Evolutionary conservation across 2,329 filamentous ascomycete species (phyloP).

Genomic region (Hymenoscyphus salicellus): DNA sequence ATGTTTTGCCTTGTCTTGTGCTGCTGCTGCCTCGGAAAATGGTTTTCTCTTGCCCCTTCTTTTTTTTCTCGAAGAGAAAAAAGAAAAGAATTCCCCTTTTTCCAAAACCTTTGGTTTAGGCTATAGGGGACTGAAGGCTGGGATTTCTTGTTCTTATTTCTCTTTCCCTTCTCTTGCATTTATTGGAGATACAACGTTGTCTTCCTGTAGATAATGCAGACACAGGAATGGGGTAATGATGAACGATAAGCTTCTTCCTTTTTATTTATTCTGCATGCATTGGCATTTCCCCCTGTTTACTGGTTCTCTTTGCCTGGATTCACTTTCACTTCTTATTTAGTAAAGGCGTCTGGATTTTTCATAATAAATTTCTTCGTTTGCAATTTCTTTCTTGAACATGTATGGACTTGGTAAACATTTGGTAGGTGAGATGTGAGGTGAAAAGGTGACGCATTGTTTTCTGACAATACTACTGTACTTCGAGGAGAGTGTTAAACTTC

Average conservation of each 20-base stretch:
- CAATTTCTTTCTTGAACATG: too few relatives aligned
- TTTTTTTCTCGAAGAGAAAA: not conserved
- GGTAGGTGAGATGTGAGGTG: too few relatives aligned
- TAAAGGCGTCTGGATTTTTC: not conserved
- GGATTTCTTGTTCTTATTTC: not conserved
- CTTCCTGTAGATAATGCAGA: slow-evolving; percentile 30
- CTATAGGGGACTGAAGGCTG: slow-evolving; percentile 12
- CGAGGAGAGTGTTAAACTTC: too few relatives aligned
- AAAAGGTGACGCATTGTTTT: too few relatives aligned
- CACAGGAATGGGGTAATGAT: slow-evolving; percentile 14
- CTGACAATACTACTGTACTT: too few relatives aligned
- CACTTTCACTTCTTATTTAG: not conserved
- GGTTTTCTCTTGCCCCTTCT: not conserved
- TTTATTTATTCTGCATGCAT: slow-evolving; percentile 11
- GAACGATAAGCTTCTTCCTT: slow-evolving; percentile 9
- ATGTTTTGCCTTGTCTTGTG: not conserved
- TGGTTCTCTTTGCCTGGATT: not conserved
- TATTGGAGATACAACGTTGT: slow-evolving; percentile 18
- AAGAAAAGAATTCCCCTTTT: slow-evolving; percentile 4
- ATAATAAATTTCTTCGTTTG: too few relatives aligned
- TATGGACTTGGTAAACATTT: too few relatives aligned
- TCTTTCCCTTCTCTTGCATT: slow-evolving; percentile 9
- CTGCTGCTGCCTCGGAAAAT: not conserved
- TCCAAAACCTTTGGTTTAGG: not conserved
- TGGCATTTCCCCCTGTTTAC: slow-evolving; percentile 1